Conservation (phyloP, 2,329 filamentous ascomycete genomes). For the Myriangium duriaei region DNA sequence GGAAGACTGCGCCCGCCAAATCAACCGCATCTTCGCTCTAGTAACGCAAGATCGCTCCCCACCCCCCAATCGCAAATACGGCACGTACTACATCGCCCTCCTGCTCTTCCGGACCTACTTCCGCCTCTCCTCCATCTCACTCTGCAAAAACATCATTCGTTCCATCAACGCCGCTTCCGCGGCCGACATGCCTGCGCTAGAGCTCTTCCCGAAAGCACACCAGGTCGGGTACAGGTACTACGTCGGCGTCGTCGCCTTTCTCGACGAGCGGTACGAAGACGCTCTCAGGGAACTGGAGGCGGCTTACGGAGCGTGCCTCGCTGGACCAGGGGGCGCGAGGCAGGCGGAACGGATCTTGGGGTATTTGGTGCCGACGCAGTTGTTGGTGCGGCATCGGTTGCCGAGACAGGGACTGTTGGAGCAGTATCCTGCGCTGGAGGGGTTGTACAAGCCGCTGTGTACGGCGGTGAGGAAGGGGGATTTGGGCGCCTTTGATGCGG, state of each 20-base stretch:
- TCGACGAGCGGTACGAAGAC: slow-evolving; percentile 84
- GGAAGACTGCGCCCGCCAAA: slow-evolving; percentile 77
- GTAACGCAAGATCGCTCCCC: slow-evolving; percentile 27
- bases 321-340: not conserved
- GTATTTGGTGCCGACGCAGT: slow-evolving; percentile 85
- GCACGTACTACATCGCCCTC: slow-evolving; percentile 88
- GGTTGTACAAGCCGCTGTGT: slow-evolving; percentile 66
- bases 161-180: slow-evolving; percentile 63
- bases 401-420: slow-evolving; percentile 60
- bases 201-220: slow-evolving; percentile 75
- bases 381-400: slow-evolving; percentile 75
- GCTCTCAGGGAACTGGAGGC: slow-evolving; percentile 69
- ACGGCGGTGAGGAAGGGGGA: slow-evolving; percentile 71
- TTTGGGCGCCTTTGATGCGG: slow-evolving; percentile 69
- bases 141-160: slow-evolving; percentile 81
- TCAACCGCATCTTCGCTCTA: slow-evolving; percentile 84
- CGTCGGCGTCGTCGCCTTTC: slow-evolving; percentile 79
- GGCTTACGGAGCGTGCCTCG: slow-evolving; percentile 65
- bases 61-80: slow-evolving; percentile 63
- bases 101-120: slow-evolving; percentile 98
- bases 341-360: slow-evolving; percentile 70
- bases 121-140: slow-evolving; percentile 69
- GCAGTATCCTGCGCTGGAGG: slow-evolving; percentile 63
- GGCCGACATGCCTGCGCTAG: slow-evolving; percentile 64
- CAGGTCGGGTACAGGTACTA: slow-evolving; percentile 96